Evolutionary conservation across 345 rosid species (phyloP).

Genomic region (Euphorbia pulcherrima): DNA sequence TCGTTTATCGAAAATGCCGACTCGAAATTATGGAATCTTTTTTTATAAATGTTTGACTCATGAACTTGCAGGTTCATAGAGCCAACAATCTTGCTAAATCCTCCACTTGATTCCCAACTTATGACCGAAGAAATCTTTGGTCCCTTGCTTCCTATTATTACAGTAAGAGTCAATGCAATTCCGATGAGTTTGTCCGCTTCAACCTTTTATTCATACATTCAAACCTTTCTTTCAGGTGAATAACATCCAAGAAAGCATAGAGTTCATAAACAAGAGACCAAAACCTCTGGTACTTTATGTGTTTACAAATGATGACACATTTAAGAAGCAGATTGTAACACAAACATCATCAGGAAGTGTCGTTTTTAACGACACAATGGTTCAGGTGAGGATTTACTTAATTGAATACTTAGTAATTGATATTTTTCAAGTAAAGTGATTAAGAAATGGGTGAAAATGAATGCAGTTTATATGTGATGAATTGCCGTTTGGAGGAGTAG

Average conservation of each 20-base stretch:
- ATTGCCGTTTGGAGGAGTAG: slow-evolving; percentile 89
- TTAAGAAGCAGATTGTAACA: slow-evolving; percentile 51
- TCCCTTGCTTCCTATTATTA: slow-evolving; percentile 63
- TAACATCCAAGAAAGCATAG: slow-evolving; percentile 51
- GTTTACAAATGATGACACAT: slow-evolving; percentile 55
- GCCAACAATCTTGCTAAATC: slow-evolving; percentile 63
- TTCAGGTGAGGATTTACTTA: slow-evolving; percentile 42
- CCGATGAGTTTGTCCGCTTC: not conserved
- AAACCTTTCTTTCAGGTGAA: slow-evolving; percentile 29
- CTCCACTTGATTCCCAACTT: slow-evolving; percentile 59
- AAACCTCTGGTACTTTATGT: slow-evolving; percentile 56
- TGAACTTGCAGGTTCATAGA: slow-evolving; percentile 43
- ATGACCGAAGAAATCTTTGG: slow-evolving; percentile 66
- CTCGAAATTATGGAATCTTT: not conserved
- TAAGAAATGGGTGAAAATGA: too few species aligned
- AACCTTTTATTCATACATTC: not conserved
- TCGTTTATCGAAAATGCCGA: not conserved
- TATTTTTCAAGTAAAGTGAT: too few species aligned
- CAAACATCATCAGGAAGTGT: slow-evolving; percentile 73
- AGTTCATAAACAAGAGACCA: slow-evolving; percentile 49
- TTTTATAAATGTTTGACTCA: not conserved
- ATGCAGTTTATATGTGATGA: slow-evolving; percentile 62
- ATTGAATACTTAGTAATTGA: too few species aligned
- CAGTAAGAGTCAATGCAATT: slow-evolving; percentile 28
- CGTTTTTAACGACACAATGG: slow-evolving; percentile 64